These are phyloP conservation scores for Liquidambar formosana DNA, from an alignment of 164 flowering plant species.

Conservation along the genomic window DNA sequence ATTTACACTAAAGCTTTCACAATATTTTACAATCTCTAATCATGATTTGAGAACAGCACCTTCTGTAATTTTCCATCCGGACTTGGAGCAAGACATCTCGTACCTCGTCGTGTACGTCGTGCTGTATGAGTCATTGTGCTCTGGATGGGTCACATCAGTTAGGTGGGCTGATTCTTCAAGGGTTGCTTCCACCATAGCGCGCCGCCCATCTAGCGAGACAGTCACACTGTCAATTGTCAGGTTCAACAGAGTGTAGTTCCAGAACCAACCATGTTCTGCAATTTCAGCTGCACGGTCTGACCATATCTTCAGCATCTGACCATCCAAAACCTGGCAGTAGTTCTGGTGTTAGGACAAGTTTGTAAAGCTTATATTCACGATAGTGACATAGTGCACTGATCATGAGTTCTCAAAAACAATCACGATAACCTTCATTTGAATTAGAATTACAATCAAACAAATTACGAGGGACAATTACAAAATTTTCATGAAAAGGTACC, in stretches of 20 bases:
- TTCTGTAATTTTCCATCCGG: slow-evolving; percentile 90
- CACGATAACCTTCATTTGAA: not conserved
- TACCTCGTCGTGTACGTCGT: slow-evolving; percentile 86
- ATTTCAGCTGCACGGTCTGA: slow-evolving; percentile 77
- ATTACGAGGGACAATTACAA: not conserved
- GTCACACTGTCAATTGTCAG: slow-evolving; percentile 89
- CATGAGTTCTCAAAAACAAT: not conserved
- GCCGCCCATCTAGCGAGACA: slow-evolving; percentile 73
- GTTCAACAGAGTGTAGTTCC: slow-evolving; percentile 68
- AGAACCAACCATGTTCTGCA: slow-evolving; percentile 81
- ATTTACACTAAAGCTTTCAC: slow-evolving; percentile 6
- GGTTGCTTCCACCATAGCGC: slow-evolving; percentile 90
- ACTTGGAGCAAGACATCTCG: slow-evolving; percentile 54
- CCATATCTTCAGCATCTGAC: slow-evolving; percentile 94
- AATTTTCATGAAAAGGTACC: not conserved
- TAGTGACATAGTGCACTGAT: not conserved
- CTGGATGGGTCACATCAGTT: slow-evolving; percentile 65
- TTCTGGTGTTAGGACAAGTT: not conserved
- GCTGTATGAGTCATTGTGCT: slow-evolving; percentile 70
- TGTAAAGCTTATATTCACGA: not conserved
- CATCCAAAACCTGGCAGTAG: slow-evolving; percentile 71
- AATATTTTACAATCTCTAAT: slow-evolving; percentile 6
- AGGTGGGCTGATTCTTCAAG: slow-evolving; percentile 77
- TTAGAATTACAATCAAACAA: not conserved
- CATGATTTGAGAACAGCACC: slow-evolving; percentile 88